Base-by-base conservation (phyloP, 352 stramenopile genomes). In the Phytopythium ostracodes region DNA sequence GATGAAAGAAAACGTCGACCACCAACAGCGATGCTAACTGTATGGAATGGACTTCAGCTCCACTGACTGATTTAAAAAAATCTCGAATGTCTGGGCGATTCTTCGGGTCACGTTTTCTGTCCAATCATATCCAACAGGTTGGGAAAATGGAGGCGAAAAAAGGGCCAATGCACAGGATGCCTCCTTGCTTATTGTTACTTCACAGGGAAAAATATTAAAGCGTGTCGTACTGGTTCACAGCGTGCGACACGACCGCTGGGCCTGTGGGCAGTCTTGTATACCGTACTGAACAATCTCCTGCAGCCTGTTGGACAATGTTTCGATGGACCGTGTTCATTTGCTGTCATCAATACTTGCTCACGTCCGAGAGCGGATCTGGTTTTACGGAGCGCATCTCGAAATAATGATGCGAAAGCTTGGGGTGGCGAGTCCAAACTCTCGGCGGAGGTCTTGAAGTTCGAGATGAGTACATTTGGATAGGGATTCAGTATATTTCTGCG, bases 91-190 rank as follows among this genome's bases (percentile, higher is more conserved):
- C 22, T 51, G 44, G 44, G 22, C 44, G 9, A 14, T 51, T 51
- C 22, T 51, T 22, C 9, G 7, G 2, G 44, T 11, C 22, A 51
- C 44, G n/a, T 31, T 51, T 51, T 51, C 44, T 51, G 44, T 51
- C 44, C 44, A 51, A 51, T 51, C 44, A 51, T 31, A 51, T 51
- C 44, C 44, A 25, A 12, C 44, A 29, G n/a, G 4, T 14, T 9
- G n/a, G 22, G 33, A 38, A 44, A n/a, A 44, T 44, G 38, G 12
- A n/a, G 11, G 44, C 44, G 4, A 51, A 8, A 51, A 18, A 51
- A 51, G n/a, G 17, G 44, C 44, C 44, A 29, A 27, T 51, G 22
- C n/a, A 51, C 44, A 51, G 44, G 44, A 51, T 51, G 44, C 31
- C n/a, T 51, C n/a, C n/a, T 51, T 2, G 6, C n/a, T 51, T 51